phyloP scores from a whole-genome alignment of 78 protist genomes.

The Anaeramoeba ignava region DNA sequence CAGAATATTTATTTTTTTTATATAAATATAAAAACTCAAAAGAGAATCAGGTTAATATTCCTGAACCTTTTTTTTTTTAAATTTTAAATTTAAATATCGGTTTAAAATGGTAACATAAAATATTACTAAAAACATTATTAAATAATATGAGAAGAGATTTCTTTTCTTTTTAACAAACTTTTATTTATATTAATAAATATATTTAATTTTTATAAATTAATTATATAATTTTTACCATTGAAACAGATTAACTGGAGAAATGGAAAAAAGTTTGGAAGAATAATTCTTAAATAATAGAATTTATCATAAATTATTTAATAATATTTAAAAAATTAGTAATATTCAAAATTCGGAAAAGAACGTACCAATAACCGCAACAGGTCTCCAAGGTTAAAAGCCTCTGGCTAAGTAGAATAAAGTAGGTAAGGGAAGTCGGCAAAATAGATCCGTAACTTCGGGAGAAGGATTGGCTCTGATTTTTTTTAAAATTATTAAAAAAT shows the following conservation, averaged over 20 bases:
- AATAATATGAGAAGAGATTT: too few relatives aligned
- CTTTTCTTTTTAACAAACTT: too few relatives aligned
- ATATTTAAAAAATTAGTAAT: slow-evolving; percentile 43
- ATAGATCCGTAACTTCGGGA: slow-evolving; percentile 78
- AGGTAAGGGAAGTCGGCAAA: slow-evolving; percentile 88
- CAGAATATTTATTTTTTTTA: too few relatives aligned
- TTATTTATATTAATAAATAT: background rate
- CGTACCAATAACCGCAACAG: slow-evolving; percentile 81
- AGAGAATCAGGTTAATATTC: too few relatives aligned
- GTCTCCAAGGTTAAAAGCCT: slow-evolving; percentile 84
- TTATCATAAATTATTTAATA: slow-evolving; percentile 27
- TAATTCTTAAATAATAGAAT: slow-evolving; percentile 2
- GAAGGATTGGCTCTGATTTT: slow-evolving; percentile 72
- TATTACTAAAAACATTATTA: too few relatives aligned
- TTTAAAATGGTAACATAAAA: too few relatives aligned
- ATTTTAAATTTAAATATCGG: too few relatives aligned
- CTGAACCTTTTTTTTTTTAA: slow-evolving; percentile 16
- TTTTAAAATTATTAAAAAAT: slow-evolving; percentile 7
- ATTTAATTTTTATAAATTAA: slow-evolving; percentile 20
- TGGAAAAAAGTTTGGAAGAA: slow-evolving; percentile 23
- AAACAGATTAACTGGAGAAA: slow-evolving; percentile 30
- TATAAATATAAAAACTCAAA: too few relatives aligned
- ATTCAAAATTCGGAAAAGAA: slow-evolving; percentile 8
- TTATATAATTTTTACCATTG: slow-evolving; percentile 2
- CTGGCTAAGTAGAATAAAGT: slow-evolving; percentile 63